phyloP scores from a whole-genome alignment of 495 filamentous ascomycete genomes.

The Annulohypoxylon maeteangense region DNA sequence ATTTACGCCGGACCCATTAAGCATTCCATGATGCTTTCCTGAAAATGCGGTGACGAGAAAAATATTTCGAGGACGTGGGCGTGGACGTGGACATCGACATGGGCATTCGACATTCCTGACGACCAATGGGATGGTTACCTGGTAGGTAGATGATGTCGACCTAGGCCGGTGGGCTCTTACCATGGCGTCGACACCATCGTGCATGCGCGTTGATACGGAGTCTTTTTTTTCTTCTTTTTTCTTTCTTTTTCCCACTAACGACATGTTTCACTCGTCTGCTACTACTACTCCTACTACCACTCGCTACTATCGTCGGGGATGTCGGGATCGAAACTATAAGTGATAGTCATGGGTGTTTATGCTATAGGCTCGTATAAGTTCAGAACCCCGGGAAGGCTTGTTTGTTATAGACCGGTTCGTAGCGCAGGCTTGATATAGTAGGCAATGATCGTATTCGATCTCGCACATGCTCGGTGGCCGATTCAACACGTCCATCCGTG shows the following conservation, averaged over 20 bases:
- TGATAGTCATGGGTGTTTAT: constrained; percentile 11
- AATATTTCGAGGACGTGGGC: constrained; percentile 8
- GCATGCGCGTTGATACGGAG: constrained; percentile 26
- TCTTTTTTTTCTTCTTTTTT: constrained; percentile 5
- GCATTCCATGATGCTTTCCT: constrained; percentile 24
- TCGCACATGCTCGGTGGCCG: constrained; percentile 4
- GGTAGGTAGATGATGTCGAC: not conserved
- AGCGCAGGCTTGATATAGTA: constrained; percentile 17
- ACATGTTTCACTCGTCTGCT: constrained; percentile 20
- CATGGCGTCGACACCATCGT: constrained; percentile 18
- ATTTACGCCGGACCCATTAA: constrained; percentile 15
- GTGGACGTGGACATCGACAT: too few relatives aligned
- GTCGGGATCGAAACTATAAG: constrained; percentile 16
- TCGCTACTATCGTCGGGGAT: not conserved
- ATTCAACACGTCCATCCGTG: constrained; percentile 14
- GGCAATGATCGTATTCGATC: constrained; percentile 29
- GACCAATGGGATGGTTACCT: constrained; percentile 16
- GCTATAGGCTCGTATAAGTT: constrained; percentile 2
- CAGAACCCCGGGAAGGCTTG: constrained; percentile 18
- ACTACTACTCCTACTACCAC: not conserved
- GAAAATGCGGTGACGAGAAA: constrained; percentile 24
- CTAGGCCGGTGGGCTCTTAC: constrained; percentile 19
- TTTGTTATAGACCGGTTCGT: constrained; percentile 25
- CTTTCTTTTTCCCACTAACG: constrained; percentile 9
- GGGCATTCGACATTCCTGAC: constrained; percentile 6